These are phyloP conservation scores for Fonsecaea monophora DNA, from an alignment of 2,329 filamentous ascomycete genomes.

Conservation along the genomic window DNA sequence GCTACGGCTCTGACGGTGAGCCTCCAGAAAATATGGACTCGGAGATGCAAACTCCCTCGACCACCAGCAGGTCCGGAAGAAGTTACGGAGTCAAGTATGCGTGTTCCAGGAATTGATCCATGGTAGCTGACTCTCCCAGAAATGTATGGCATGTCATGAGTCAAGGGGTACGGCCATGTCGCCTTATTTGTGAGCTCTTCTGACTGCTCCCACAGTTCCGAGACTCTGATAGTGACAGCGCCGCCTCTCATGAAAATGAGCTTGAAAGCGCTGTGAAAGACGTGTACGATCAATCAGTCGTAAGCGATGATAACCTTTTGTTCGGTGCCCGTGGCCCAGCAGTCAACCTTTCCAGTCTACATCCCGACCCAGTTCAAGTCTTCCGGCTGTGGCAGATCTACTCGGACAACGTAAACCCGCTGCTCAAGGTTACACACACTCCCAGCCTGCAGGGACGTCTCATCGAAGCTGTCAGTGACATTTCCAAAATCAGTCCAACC, in stretches of 20 bases:
- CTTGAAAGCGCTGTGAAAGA: conserved; percentile 50
- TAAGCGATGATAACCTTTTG: conserved; percentile 58
- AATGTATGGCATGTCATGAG: conserved; percentile 57
- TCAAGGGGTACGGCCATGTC: conserved; percentile 47
- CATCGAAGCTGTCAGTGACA: conserved; percentile 65
- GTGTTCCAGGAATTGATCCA: conserved; percentile 10
- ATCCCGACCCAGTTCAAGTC: conserved; percentile 60
- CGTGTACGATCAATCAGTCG: conserved; percentile 55
- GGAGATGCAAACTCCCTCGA: conserved; percentile 39
- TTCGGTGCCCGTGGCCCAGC: conserved; percentile 55
- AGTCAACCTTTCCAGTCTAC: conserved; percentile 53
- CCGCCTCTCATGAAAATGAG: conserved; percentile 46
- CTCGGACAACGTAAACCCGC: conserved; percentile 71
- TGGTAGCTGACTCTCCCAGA: conserved; percentile 46
- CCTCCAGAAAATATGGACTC: not conserved
- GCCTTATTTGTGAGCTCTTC: conserved; percentile 16
- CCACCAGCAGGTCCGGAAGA: conserved; percentile 41
- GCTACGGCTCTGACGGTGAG: conserved; percentile 38
- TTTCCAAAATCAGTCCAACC: conserved; percentile 61
- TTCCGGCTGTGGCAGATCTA: conserved; percentile 69
- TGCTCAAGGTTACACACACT: conserved; percentile 72
- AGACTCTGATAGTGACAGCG: conserved; percentile 43
- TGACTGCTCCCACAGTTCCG: conserved; percentile 41
- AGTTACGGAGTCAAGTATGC: conserved; percentile 45
- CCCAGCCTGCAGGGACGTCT: conserved; percentile 69